phyloP scores from a whole-genome alignment of 192 early-diverging fungal genomes.

The Polychytrium aggregatum region DNA sequence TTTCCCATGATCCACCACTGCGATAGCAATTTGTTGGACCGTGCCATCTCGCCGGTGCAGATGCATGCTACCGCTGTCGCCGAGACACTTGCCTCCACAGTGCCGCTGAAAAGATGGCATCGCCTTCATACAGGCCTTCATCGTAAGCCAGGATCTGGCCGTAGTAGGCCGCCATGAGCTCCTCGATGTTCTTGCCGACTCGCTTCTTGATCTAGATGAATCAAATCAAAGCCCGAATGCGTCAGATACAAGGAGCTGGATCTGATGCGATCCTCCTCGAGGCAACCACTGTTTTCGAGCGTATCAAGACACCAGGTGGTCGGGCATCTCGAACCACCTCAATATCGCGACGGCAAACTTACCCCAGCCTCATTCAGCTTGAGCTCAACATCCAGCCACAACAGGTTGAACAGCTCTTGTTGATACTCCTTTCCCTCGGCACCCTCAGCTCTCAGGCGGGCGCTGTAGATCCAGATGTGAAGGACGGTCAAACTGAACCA shows the following conservation, averaged over 20 bases:
- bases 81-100: constrained; percentile 59
- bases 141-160: constrained; percentile 86
- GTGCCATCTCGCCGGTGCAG: too few species aligned
- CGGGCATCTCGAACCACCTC: too few species aligned
- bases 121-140: constrained; percentile 72
- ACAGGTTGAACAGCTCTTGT: constrained; percentile 74
- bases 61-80: too few species aligned
- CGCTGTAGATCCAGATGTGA: constrained; percentile 91
- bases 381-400: constrained; percentile 82
- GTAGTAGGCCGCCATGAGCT: constrained; percentile 73
- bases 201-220: constrained; percentile 38
- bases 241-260: neutral
- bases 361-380: constrained; percentile 74
- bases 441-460: constrained; percentile 42
- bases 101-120: constrained; percentile 80
- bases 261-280: too few species aligned
- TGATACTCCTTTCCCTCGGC: constrained; percentile 60
- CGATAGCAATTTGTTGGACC: neutral
- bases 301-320: too few species aligned
- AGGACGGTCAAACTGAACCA: constrained; percentile 87
- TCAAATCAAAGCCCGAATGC: neutral
- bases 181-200: constrained; percentile 64
- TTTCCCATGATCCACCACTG: neutral
- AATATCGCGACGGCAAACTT: too few species aligned
- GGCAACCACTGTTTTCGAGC: too few species aligned